Evolutionary conservation across 202 grass and related monocot genomes (phyloP).

Genomic region (Setaria viridis): DNA sequence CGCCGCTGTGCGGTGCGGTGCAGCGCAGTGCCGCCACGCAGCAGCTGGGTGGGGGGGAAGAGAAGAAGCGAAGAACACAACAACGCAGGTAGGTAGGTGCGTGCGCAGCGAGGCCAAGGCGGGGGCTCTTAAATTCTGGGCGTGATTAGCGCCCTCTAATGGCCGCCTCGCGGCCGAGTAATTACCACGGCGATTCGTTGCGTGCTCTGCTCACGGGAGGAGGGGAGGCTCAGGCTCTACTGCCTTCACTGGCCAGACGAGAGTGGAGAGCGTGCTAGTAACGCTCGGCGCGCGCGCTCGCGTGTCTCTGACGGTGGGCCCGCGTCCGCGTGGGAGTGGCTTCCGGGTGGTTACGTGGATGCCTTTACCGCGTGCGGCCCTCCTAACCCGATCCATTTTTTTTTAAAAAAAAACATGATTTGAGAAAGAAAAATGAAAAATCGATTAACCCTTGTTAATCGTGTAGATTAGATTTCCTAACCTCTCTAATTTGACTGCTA

Average conservation of each 20-base stretch:
- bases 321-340: neutral
- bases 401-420: no score
- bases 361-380: no score
- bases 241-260: neutral
- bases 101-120: neutral
- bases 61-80: neutral
- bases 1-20: neutral
- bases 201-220: constrained; percentile 37
- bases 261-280: neutral
- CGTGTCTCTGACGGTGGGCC: constrained; percentile 15
- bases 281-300: neutral
- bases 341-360: no score
- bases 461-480: neutral
- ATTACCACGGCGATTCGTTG: constrained; percentile 50
- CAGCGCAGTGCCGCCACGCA: neutral
- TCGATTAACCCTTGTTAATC: neutral
- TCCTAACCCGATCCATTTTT: no score
- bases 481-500: neutral
- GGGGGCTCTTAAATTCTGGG: constrained; percentile 47
- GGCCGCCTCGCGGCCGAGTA: constrained; percentile 17
- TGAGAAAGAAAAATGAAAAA: no score
- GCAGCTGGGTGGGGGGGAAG: neutral
- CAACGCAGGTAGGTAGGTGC: constrained; percentile 19
- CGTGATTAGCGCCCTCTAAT: constrained; percentile 42
- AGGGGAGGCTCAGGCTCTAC: neutral